phyloP scores from a whole-genome alignment of 1,284 basidiomycete genomes.

The Tilletia caries region DNA sequence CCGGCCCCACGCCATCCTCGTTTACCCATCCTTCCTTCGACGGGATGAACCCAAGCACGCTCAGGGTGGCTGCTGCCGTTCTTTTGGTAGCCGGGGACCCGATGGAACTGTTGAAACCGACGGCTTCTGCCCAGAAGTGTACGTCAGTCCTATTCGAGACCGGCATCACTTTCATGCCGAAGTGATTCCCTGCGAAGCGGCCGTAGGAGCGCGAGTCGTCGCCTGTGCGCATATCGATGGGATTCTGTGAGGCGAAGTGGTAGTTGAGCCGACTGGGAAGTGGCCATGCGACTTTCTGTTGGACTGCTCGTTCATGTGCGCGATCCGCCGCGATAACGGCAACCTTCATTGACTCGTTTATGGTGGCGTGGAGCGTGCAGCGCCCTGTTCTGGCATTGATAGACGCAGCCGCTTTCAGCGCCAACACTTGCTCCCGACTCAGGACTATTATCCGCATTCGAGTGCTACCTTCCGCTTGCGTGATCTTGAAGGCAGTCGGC shows the following conservation, averaged over 20 bases:
- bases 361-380: background rate
- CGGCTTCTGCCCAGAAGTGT: conserved; percentile 8
- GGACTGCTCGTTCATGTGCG: background rate
- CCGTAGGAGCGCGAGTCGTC: background rate
- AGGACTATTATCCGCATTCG: background rate
- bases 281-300: background rate
- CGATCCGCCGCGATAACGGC: conserved; percentile 8
- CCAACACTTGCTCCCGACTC: background rate
- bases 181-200: conserved; percentile 8
- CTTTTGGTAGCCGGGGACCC: background rate
- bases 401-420: background rate
- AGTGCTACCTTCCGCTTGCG: background rate
- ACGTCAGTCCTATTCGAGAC: background rate
- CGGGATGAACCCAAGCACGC: background rate
- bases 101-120: background rate
- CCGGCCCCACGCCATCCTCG: background rate
- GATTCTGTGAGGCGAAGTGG: background rate
- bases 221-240: background rate
- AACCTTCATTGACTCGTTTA: conserved; percentile 4
- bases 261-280: background rate
- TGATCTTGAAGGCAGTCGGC: background rate
- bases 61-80: background rate
- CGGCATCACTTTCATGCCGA: background rate
- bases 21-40: background rate
- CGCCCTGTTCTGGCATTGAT: background rate